Evolutionary conservation across 2,329 filamentous ascomycete genomes (phyloP).

Genomic region (Calonectria pteridis): DNA sequence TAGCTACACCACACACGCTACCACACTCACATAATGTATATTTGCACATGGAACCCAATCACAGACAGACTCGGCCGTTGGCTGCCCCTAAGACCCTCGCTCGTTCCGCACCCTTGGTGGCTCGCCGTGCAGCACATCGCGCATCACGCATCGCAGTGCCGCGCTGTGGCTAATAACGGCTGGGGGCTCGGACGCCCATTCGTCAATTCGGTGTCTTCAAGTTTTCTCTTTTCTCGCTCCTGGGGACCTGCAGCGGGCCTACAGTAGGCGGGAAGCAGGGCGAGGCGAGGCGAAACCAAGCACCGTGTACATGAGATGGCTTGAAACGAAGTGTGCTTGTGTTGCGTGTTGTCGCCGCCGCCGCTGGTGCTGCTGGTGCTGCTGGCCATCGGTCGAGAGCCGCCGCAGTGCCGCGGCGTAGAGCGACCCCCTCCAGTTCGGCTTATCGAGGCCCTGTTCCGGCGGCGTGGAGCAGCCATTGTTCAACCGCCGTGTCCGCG

Average conservation of each 20-base stretch:
- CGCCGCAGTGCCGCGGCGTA: slow-evolving; percentile 12
- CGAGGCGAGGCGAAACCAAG: slow-evolving; percentile 32
- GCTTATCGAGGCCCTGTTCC: slow-evolving; percentile 26
- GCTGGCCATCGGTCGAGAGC: slow-evolving; percentile 14
- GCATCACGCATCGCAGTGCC: slow-evolving; percentile 38
- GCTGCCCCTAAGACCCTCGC: slow-evolving; percentile 19
- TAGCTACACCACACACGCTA: slow-evolving; percentile 20
- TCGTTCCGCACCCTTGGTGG: slow-evolving; percentile 33
- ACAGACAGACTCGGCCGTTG: slow-evolving; percentile 22
- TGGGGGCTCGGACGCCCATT: slow-evolving; percentile 34
- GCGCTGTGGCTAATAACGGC: slow-evolving; percentile 36
- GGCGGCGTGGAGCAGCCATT: slow-evolving; percentile 23
- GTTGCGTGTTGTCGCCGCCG: neutral
- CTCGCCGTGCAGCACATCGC: slow-evolving; percentile 33
- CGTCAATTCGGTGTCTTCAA: slow-evolving; percentile 38
- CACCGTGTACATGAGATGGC: slow-evolving; percentile 19
- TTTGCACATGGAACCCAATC: slow-evolving; percentile 4
- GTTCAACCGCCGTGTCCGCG: slow-evolving; percentile 29
- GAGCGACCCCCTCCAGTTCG: slow-evolving; percentile 14
- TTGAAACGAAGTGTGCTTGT: slow-evolving; percentile 3
- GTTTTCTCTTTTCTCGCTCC: slow-evolving; percentile 48
- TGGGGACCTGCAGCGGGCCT: slow-evolving; percentile 43
- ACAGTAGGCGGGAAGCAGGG: slow-evolving; percentile 37
- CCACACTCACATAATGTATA: slow-evolving; percentile 17
- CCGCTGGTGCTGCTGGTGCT: neutral